Evolutionary conservation across 2,329 filamentous ascomycete species (phyloP).

Genomic region (Xylariomycetidae sp.): DNA sequence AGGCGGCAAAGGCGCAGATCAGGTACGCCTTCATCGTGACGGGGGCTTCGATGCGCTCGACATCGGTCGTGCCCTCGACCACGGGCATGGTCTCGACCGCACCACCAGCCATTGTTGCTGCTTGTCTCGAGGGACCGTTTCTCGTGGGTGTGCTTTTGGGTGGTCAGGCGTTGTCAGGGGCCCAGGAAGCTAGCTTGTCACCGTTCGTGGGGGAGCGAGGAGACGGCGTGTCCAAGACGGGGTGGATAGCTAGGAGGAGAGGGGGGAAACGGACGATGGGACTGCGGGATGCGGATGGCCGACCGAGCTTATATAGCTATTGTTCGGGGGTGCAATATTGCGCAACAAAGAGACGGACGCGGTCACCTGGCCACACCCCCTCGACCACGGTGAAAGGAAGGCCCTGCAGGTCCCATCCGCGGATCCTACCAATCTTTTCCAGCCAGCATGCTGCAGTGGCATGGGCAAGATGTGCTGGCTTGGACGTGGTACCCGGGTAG

Average conservation of each 20-base stretch:
- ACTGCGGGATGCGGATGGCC: conserved; percentile 12
- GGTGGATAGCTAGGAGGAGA: too few relatives aligned
- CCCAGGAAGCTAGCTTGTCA: conserved; percentile 10
- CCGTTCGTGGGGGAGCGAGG: conserved; percentile 10
- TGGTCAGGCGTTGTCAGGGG: conserved; percentile 13
- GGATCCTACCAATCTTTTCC: conserved; percentile 6
- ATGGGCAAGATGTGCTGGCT: too few relatives aligned
- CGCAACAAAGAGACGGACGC: conserved; percentile 12
- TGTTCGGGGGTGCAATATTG: conserved; percentile 8
- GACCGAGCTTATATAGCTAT: conserved; percentile 17
- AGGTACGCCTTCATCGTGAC: conserved; percentile 64
- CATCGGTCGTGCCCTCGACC: conserved; percentile 37
- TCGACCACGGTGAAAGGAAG: conserved; percentile 11
- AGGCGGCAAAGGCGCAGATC: conserved; percentile 64
- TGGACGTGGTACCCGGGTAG: too few relatives aligned
- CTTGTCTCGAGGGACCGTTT: conserved; percentile 5
- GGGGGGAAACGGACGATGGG: conserved; percentile 9
- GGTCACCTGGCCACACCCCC: conserved; percentile 6
- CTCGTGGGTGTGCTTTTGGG: conserved; percentile 9
- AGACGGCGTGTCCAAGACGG: conserved; percentile 16
- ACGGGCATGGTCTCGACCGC: conserved; percentile 13
- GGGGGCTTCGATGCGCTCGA: conserved; percentile 59
- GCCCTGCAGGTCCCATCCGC: conserved; percentile 15
- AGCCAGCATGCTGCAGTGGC: too few relatives aligned
- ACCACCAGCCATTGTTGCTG: conserved; percentile 25